Conservation (phyloP, 805 yeast genomes). For the Limtongozyma cylindracea region DNA sequence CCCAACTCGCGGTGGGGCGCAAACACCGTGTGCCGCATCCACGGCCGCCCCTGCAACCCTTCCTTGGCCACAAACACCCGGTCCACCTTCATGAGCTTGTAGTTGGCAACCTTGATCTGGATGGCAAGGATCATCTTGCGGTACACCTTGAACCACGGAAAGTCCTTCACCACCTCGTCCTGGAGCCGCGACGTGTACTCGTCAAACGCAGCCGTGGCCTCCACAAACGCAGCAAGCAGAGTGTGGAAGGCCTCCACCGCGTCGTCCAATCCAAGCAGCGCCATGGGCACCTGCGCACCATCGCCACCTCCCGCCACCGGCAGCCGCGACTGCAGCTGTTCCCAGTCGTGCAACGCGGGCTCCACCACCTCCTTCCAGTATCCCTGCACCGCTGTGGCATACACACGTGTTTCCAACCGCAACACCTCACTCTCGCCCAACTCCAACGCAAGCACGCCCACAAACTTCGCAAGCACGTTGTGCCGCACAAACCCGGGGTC, state of each 20-base stretch:
- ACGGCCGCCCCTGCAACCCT: slow-evolving; percentile 22
- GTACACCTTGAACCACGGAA: slow-evolving; percentile 8
- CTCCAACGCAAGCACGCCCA: slow-evolving; percentile 27
- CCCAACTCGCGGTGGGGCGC: slow-evolving; percentile 33
- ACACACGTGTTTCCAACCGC: slow-evolving; percentile 16
- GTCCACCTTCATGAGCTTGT: slow-evolving; percentile 18
- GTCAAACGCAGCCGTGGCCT: slow-evolving; percentile 7
- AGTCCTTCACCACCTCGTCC: slow-evolving; percentile 5
- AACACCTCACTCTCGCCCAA: slow-evolving; percentile 33
- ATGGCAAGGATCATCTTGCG: slow-evolving; percentile 8
- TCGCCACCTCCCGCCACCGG: too few species aligned
- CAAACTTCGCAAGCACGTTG: slow-evolving; percentile 23
- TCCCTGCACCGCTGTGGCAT: slow-evolving; percentile 14
- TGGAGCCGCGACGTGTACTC: slow-evolving; percentile 5
- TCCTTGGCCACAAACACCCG: slow-evolving; percentile 19
- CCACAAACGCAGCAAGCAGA: slow-evolving; percentile 3
- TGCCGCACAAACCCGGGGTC: slow-evolving; percentile 41
- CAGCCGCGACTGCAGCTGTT: too few species aligned
- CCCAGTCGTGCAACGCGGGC: slow-evolving; percentile 7
- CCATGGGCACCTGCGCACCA: too few species aligned
- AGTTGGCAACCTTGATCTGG: slow-evolving; percentile 10
- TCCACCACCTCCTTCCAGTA: slow-evolving; percentile 10
- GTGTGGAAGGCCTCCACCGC: slow-evolving; percentile 1
- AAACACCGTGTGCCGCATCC: slow-evolving; percentile 40
- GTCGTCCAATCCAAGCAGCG: too few species aligned